Percentiles rank a stretch among this genome's conserved stretches.
phyloP scores from a whole-genome alignment of 2,329 filamentous ascomycete species.

The Rhynchosporium graminicola region DNA sequence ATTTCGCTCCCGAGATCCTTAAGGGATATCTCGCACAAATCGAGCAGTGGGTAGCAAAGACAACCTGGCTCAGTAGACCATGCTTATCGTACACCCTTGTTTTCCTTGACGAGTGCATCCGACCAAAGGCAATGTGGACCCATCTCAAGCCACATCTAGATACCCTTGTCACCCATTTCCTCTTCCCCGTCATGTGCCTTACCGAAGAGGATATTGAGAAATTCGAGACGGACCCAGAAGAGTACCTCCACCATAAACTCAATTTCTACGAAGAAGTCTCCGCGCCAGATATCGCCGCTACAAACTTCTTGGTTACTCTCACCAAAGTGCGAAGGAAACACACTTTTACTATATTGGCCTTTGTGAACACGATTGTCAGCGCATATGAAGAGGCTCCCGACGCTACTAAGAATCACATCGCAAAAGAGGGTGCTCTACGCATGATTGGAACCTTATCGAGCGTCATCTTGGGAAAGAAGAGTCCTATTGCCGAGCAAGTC shows the following conservation, averaged over 20 bases:
- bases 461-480: conserved; percentile 96
- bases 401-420: conserved; percentile 87
- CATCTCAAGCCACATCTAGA: conserved; percentile 92
- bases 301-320: conserved; percentile 92
- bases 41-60: conserved; percentile 96
- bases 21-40: conserved; percentile 94
- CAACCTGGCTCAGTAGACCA: conserved; percentile 90
- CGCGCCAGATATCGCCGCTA: conserved; percentile 90
- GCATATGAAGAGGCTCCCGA: conserved; percentile 84
- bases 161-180: conserved; percentile 87
- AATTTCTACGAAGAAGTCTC: conserved; percentile 98
- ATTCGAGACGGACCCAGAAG: conserved; percentile 91
- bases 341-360: conserved; percentile 90
- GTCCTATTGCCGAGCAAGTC: conserved; percentile 93
- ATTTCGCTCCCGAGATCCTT: conserved; percentile 92
- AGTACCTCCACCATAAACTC: conserved; percentile 94
- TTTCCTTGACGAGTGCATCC: conserved; percentile 95
- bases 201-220: conserved; percentile 89
- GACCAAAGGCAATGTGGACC: conserved; percentile 95
- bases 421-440: conserved; percentile 92
- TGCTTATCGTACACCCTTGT: conserved; percentile 91
- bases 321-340: conserved; percentile 95
- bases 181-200: conserved; percentile 94
- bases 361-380: conserved; percentile 93
- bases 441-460: conserved; percentile 97